phyloP scores from a whole-genome alignment of 2,329 filamentous ascomycete species.

The Aspergillus unguis region DNA sequence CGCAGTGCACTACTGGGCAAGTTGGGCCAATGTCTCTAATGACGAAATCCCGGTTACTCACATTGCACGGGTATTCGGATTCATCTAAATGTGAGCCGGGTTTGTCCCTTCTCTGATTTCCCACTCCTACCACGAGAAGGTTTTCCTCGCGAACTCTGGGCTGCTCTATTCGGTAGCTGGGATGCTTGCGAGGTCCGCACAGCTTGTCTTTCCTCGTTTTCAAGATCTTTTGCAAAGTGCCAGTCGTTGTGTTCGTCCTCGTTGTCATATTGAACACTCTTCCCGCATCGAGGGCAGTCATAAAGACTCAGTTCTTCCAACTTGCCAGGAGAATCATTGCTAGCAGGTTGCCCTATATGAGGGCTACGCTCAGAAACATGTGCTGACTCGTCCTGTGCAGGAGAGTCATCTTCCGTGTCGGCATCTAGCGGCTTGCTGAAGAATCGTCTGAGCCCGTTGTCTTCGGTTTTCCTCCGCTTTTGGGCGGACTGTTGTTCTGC shows the following conservation, averaged over 20 bases:
- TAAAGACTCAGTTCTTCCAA: slow-evolving; percentile 24
- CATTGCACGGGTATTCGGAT: not conserved
- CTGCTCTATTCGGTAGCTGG: slow-evolving; percentile 13
- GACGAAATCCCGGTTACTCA: too few relatives aligned
- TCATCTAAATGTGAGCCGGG: slow-evolving; percentile 34
- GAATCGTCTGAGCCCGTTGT: slow-evolving; percentile 56
- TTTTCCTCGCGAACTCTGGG: slow-evolving; percentile 22
- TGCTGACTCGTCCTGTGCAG: not conserved
- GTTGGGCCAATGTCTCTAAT: too few relatives aligned
- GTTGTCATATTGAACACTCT: slow-evolving; percentile 56
- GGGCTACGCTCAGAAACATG: not conserved
- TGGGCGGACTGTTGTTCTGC: slow-evolving; percentile 22
- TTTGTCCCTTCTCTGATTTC: slow-evolving; percentile 37
- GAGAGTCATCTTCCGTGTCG: slow-evolving; percentile 9
- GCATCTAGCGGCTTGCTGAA: slow-evolving; percentile 46
- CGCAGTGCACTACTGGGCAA: too few relatives aligned
- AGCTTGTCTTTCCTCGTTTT: slow-evolving; percentile 58
- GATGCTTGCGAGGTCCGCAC: slow-evolving; percentile 19
- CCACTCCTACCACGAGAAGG: slow-evolving; percentile 24
- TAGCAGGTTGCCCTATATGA: not conserved
- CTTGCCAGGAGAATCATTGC: not conserved
- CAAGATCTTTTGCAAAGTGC: slow-evolving; percentile 87
- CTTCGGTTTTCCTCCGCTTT: slow-evolving; percentile 50
- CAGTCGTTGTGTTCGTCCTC: slow-evolving; percentile 82
- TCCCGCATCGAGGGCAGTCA: slow-evolving; percentile 65